Conservation (phyloP, 2,329 filamentous ascomycete genomes). For the Pseudogymnoascus sp. region DNA sequence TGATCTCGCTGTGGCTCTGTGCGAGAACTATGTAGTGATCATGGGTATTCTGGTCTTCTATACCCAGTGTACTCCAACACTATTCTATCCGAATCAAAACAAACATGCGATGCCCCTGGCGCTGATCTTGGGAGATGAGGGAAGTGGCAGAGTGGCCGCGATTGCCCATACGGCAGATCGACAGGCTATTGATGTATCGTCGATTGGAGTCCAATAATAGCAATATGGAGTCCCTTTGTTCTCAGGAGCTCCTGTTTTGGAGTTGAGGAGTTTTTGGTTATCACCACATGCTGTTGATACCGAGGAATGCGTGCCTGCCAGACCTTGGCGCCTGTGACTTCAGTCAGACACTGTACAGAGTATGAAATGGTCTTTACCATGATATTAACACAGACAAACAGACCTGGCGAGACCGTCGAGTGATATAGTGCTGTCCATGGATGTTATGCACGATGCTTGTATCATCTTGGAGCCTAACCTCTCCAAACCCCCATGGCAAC, state of each 20-base stretch:
- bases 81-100: constrained; percentile 5
- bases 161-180: constrained; percentile 5
- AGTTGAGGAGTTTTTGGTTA: neutral
- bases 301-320: neutral
- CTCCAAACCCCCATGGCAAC: neutral
- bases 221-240: neutral
- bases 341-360: neutral
- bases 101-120: constrained; percentile 1
- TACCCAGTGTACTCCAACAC: neutral
- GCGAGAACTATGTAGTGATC: neutral
- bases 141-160: neutral
- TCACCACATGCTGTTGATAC: neutral
- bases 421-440: neutral
- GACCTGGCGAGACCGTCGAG: neutral
- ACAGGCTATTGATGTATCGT: neutral
- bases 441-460: neutral
- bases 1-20: constrained; percentile 1
- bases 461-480: neutral
- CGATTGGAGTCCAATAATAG: constrained; percentile 2
- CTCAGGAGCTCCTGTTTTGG: neutral
- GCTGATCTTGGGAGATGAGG: neutral
- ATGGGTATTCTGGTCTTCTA: neutral
- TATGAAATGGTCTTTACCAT: neutral
- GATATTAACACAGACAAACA: neutral
- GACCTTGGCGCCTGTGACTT: neutral